These are phyloP conservation scores for Hyaloscypha finlandica DNA, from an alignment of 495 filamentous ascomycete species.

Conservation along the genomic window DNA sequence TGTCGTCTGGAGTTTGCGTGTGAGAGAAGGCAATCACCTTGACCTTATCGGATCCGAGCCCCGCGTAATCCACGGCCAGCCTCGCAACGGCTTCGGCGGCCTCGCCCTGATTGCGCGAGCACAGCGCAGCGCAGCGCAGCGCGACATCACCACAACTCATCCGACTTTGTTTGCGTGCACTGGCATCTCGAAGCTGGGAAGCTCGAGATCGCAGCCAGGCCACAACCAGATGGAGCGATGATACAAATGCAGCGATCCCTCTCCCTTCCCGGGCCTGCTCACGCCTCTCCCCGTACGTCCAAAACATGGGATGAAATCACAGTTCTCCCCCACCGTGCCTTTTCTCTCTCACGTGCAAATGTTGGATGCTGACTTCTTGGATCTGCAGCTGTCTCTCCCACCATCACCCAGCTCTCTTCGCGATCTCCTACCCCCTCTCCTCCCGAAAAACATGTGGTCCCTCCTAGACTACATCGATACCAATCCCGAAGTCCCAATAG, in stretches of 20 bases:
- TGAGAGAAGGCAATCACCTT: not conserved
- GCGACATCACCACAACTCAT: not conserved
- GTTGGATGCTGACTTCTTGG: conserved; percentile 19
- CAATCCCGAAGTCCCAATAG: conserved; percentile 30
- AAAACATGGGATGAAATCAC: conserved; percentile 6
- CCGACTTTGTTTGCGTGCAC: not conserved
- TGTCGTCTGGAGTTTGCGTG: not conserved
- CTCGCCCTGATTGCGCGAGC: conserved; percentile 4
- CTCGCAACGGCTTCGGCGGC: not conserved
- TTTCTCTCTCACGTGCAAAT: not conserved
- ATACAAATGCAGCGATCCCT: conserved; percentile 37
- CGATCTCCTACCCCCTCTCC: conserved; percentile 34
- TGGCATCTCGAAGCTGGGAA: conserved; percentile 32
- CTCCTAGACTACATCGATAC: conserved; percentile 30
- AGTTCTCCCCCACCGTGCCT: not conserved
- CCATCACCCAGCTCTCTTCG: conserved; percentile 35
- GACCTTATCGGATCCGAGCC: not conserved
- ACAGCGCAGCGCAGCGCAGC: no score
- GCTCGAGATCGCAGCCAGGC: conserved; percentile 32
- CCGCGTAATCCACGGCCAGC: not conserved
- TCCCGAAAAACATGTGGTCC: conserved; percentile 22
- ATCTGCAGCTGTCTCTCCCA: conserved; percentile 31
- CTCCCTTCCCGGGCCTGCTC: conserved; percentile 38
- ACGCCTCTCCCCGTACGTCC: conserved; percentile 39
- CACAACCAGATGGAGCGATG: conserved; percentile 37